Percentiles rank a stretch among this genome's conserved stretches.
These are phyloP conservation scores for Paxillus ammoniavirescens DNA, from an alignment of 768 basidiomycete species.

Conservation along the genomic window DNA sequence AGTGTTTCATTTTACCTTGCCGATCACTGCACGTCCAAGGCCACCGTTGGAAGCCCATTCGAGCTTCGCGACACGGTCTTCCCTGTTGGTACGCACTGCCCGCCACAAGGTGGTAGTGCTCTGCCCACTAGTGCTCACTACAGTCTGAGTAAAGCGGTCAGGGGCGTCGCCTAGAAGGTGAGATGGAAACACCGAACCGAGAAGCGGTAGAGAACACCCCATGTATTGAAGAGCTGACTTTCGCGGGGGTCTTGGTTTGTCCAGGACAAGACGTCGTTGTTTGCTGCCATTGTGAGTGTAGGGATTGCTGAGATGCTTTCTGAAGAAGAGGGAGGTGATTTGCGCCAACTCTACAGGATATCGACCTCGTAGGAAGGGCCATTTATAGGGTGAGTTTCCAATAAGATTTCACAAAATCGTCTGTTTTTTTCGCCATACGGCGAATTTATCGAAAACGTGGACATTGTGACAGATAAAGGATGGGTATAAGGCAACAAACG, in stretches of 20 bases:
- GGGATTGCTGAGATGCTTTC: slow-evolving; percentile 30
- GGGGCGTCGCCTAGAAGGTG: slow-evolving; percentile 18
- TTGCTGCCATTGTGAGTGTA: slow-evolving; percentile 46
- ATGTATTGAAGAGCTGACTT: slow-evolving; percentile 78
- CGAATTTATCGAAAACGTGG: slow-evolving; percentile 75
- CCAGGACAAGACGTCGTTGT: slow-evolving; percentile 80
- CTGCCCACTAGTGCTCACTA: slow-evolving; percentile 57
- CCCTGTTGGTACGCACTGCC: slow-evolving; percentile 78
- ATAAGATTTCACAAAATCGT: slow-evolving; percentile 45
- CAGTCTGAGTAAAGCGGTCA: slow-evolving; percentile 50
- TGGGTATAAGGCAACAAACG: slow-evolving; percentile 66
- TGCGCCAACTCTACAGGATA: slow-evolving; percentile 22
- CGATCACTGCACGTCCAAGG: slow-evolving; percentile 81
- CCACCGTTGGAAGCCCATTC: slow-evolving; percentile 85
- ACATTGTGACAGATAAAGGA: slow-evolving; percentile 69
- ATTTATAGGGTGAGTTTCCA: slow-evolving; percentile 56
- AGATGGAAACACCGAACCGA: slow-evolving; percentile 45
- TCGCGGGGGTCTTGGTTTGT: slow-evolving; percentile 84
- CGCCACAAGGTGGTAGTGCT: slow-evolving; percentile 79
- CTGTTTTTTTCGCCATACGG: slow-evolving; percentile 49
- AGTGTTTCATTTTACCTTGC: slow-evolving; percentile 54
- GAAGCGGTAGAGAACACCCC: slow-evolving; percentile 81
- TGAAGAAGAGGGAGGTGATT: slow-evolving; percentile 31
- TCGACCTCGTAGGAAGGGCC: slow-evolving; percentile 17
- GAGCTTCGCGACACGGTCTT: slow-evolving; percentile 84